Evolutionary conservation across 2,329 filamentous ascomycete genomes (phyloP).

Genomic region (Hysterium pulicare): DNA sequence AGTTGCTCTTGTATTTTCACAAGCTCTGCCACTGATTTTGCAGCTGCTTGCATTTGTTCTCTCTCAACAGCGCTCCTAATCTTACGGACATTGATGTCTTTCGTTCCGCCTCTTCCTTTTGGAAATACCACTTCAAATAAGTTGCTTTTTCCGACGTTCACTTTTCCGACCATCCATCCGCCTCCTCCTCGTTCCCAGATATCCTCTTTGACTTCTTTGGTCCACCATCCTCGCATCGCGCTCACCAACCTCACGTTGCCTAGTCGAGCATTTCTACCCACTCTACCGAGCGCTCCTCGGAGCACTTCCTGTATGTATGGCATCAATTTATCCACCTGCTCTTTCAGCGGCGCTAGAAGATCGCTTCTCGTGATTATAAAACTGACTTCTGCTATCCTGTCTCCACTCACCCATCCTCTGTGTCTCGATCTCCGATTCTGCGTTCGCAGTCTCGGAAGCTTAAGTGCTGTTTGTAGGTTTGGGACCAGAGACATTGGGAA

Average conservation of each 20-base stretch:
- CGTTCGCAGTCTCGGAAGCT: slow-evolving; percentile 70
- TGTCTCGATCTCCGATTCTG: slow-evolving; percentile 73
- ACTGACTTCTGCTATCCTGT: slow-evolving; percentile 70
- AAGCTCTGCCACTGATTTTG: slow-evolving; percentile 17
- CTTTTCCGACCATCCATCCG: slow-evolving; percentile 96
- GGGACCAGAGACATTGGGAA: slow-evolving; percentile 93
- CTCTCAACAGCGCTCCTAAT: slow-evolving; percentile 31
- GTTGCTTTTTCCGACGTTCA: slow-evolving; percentile 94
- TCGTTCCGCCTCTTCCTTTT: slow-evolving; percentile 52
- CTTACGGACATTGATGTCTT: slow-evolving; percentile 31
- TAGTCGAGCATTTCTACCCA: slow-evolving; percentile 68
- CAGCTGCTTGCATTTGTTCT: slow-evolving; percentile 25
- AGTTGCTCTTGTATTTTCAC: slow-evolving; percentile 22
- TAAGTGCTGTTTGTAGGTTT: slow-evolving; percentile 66
- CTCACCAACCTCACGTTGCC: slow-evolving; percentile 88
- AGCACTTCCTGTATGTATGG: slow-evolving; percentile 77
- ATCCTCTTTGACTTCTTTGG: slow-evolving; percentile 76
- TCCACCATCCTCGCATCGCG: slow-evolving; percentile 87
- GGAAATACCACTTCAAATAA: slow-evolving; percentile 87
- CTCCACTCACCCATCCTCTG: slow-evolving; percentile 61
- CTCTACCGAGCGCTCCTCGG: slow-evolving; percentile 68
- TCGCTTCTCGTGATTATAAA: slow-evolving; percentile 91
- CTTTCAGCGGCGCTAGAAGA: slow-evolving; percentile 76
- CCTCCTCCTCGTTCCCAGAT: slow-evolving; percentile 81
- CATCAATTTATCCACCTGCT: slow-evolving; percentile 82